phyloP scores from a whole-genome alignment of 257 asterid genomes.

The Fraxinus quadrangulata region DNA sequence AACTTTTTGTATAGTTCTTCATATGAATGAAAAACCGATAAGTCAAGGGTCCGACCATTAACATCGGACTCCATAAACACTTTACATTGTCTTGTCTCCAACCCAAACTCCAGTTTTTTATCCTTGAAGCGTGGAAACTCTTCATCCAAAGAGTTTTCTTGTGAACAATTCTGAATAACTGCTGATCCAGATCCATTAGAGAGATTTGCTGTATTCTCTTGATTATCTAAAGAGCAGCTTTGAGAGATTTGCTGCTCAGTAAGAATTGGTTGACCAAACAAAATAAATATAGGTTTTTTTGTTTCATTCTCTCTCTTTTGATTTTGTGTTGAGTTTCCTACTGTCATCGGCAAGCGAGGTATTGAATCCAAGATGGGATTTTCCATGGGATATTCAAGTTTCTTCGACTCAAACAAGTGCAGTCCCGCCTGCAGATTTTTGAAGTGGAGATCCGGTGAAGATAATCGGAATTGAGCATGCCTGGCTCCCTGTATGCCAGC shows the following conservation, averaged over 20 bases:
- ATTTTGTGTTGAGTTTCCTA: conserved; percentile 35
- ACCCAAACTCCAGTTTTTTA: conserved; percentile 34
- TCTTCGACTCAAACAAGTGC: conserved; percentile 50
- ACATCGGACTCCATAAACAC: conserved; percentile 67
- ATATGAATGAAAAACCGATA: conserved; percentile 45
- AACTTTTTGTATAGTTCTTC: conserved; percentile 55
- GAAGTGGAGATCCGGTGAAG: conserved; percentile 48
- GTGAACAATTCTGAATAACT: conserved; percentile 47
- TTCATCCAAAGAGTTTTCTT: conserved; percentile 46
- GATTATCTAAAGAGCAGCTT: conserved; percentile 45
- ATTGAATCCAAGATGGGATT: conserved; percentile 21
- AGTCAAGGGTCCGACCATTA: conserved; percentile 58
- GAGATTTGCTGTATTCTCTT: conserved; percentile 36
- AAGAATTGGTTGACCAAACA: conserved; percentile 74
- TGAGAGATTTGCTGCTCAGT: conserved; percentile 67
- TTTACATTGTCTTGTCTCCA: conserved; percentile 55
- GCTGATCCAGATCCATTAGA: conserved; percentile 65
- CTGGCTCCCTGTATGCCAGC: conserved; percentile 99
- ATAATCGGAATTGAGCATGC: conserved; percentile 60
- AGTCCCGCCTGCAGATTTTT: conserved; percentile 52
- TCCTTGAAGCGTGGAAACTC: conserved; percentile 44
- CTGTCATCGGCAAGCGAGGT: conserved; percentile 43
- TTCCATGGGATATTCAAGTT: conserved; percentile 30
- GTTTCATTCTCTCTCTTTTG: conserved; percentile 25
- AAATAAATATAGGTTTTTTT: conserved; percentile 43